These are phyloP conservation scores for Ceratobasidium sp. DNA, from an alignment of 1,284 basidiomycete species.

Conservation along the genomic window DNA sequence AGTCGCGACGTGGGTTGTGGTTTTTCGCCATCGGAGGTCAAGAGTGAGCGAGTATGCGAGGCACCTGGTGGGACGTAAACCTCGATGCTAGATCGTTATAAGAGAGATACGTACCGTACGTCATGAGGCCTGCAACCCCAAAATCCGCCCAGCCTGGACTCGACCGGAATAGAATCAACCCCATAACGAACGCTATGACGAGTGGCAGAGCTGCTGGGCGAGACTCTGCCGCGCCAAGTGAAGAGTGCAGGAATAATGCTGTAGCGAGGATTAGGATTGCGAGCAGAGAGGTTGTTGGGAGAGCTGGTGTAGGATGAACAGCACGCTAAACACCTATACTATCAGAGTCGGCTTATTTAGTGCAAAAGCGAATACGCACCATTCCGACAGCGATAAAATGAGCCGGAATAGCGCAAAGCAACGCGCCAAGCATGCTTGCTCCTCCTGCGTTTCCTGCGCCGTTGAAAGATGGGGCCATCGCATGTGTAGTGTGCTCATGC, in stretches of 20 bases:
- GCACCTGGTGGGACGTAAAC: conserved; percentile 55
- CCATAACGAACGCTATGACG: conserved; percentile 30
- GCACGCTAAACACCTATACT: not conserved
- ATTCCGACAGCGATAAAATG: conserved; percentile 33
- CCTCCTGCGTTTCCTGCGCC: conserved; percentile 18
- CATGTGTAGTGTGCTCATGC: conserved; percentile 30
- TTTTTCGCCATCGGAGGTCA: conserved; percentile 4
- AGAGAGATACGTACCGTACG: conserved; percentile 63
- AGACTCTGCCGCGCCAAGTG: not conserved
- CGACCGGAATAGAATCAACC: conserved; percentile 61
- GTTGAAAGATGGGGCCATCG: conserved; percentile 7
- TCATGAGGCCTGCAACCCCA: conserved; percentile 62
- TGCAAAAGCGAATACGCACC: not conserved
- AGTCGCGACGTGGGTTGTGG: conserved; percentile 54
- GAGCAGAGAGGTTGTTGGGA: conserved; percentile 31
- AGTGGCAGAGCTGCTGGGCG: conserved; percentile 21
- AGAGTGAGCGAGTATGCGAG: conserved; percentile 58
- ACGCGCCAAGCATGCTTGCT: conserved; percentile 28
- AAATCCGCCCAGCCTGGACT: conserved; percentile 66
- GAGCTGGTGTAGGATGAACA: conserved; percentile 24
- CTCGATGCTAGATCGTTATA: conserved; percentile 50
- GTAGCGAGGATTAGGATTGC: conserved; percentile 21
- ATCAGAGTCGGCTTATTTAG: not conserved
- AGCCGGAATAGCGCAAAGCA: conserved; percentile 40
- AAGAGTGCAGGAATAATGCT: conserved; percentile 23